Percentiles rank a stretch among this genome's conserved stretches.
Conservation (phyloP, 1,284 basidiomycete genomes). For the Schizophyllum amplum region DNA sequence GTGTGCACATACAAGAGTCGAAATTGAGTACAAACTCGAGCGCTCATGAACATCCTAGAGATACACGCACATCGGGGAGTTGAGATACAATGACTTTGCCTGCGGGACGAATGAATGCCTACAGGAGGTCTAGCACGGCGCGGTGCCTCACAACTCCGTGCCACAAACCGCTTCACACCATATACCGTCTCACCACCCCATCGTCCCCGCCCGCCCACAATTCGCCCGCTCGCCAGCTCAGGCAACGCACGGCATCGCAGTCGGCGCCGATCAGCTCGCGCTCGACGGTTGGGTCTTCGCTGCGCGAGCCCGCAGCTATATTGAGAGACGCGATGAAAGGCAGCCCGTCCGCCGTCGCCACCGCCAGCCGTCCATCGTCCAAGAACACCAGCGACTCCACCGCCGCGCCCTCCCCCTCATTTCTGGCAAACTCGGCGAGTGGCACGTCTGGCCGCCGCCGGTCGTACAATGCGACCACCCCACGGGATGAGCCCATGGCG, state of each 20-base stretch:
- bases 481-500: constrained; percentile 57
- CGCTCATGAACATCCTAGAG: no score
- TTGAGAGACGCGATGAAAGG: constrained; percentile 41
- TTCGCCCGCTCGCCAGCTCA: constrained; percentile 24
- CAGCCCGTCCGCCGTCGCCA: constrained; percentile 50
- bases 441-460: constrained; percentile 32
- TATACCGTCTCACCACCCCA: constrained; percentile 43
- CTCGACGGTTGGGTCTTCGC: constrained; percentile 24
- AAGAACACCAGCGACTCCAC: constrained; percentile 41
- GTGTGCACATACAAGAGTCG: no score
- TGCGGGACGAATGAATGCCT: no score
- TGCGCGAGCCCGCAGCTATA: constrained; percentile 21
- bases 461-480: constrained; percentile 53
- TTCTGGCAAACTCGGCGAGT: constrained; percentile 39
- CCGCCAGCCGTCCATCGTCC: constrained; percentile 31
- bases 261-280: constrained; percentile 43
- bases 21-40: no score
- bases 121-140: no score
- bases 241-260: constrained; percentile 38
- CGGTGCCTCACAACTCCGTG: no score
- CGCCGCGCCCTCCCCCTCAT: constrained; percentile 40
- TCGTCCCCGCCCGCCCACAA: constrained; percentile 60
- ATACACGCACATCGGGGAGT: no score
- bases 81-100: no score
- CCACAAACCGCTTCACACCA: neutral